Base-by-base conservation (phyloP, 1,284 basidiomycete species). In the Trichosporon ovoides region DNA sequence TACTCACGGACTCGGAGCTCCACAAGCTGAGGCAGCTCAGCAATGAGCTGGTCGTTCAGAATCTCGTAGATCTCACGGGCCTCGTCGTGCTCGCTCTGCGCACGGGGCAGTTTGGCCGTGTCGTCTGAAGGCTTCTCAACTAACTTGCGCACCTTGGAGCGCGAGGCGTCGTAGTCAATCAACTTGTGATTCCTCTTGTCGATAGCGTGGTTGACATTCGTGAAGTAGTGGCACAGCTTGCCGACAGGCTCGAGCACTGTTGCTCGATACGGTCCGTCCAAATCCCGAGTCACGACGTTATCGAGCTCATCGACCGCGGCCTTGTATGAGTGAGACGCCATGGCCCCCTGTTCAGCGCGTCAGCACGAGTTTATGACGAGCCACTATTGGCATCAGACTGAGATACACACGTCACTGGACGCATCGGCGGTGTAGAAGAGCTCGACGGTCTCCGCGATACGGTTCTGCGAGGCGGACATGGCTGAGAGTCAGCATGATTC, bases 241-340 rank as follows among this genome's bases (percentile, higher is more conserved):
- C 95, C 92, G 1, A 95, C 80, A 4, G 95, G 95, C 73, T 98
- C 96, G 60, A 96, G 86, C 43, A 98, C 88, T 13, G 94, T 93
- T 22, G 91, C 91, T 37, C 96, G 85, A 79, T 90, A 98, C 2
- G 95, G 94, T 3, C 84, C 86, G 67, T 99, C 95, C 59, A 98
- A 81, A 75, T 98, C 94, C 59, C 91, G 80, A 19, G 85, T 84
- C 35, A 95, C 87, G 37, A 87, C 87, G 3, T 84, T 83, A 69
- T 99, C 96, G 38, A 98, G 80, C 67, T 98, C 96, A 66, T 97
- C 92, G 4, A 96, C 89, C 0, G 93, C 89, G 35, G 91, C 84
- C 73, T 92, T 94, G 82, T 98, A 99, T 3, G 95, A 88, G 72
- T 97, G 92, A 1, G 90, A 90, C 1, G 94, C 90, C 89, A 98